Percentiles rank a stretch among this genome's conserved stretches.
Conservation (phyloP, 345 rosid genomes). For the Laguncularia racemosa region DNA sequence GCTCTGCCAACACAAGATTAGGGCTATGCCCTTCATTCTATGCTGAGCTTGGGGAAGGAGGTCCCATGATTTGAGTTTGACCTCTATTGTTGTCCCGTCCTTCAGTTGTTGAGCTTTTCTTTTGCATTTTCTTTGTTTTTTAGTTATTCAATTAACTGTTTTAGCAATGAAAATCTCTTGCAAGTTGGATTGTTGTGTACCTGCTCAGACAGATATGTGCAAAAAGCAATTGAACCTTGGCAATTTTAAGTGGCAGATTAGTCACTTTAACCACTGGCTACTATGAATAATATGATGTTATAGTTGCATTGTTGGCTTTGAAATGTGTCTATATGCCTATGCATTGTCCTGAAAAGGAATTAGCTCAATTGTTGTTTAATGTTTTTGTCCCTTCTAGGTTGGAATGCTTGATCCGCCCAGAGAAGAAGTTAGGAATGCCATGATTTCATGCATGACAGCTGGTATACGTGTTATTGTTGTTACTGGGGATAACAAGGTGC, state of each 20-base stretch:
- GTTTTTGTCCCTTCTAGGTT: constrained; percentile 40
- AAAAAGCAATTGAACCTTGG: too few relatives aligned
- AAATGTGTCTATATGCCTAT: neutral
- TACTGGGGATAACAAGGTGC: constrained; percentile 98
- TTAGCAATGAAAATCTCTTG: neutral
- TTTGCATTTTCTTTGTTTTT: neutral
- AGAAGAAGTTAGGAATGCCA: constrained; percentile 93
- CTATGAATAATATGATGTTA: too few relatives aligned
- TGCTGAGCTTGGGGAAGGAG: too few relatives aligned
- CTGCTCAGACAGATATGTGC: too few relatives aligned
- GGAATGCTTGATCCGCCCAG: constrained; percentile 99
- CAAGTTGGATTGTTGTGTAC: neutral
- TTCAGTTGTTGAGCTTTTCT: neutral
- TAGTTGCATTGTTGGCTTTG: too few relatives aligned
- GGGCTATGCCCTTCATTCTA: too few relatives aligned
- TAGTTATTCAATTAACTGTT: neutral
- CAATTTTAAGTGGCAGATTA: too few relatives aligned
- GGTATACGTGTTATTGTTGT: constrained; percentile 99
- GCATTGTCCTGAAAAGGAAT: neutral
- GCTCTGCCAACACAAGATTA: too few relatives aligned
- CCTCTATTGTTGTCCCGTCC: too few relatives aligned
- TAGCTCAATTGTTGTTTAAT: neutral
- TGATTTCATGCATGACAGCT: constrained; percentile 96
- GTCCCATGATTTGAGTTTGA: too few relatives aligned
- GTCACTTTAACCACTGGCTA: too few relatives aligned